Percentiles rank a stretch among this genome's conserved stretches.
Evolutionary conservation across 352 stramenopile genomes (phyloP).

Genomic region (Globisporangium rhizosaccharum): DNA sequence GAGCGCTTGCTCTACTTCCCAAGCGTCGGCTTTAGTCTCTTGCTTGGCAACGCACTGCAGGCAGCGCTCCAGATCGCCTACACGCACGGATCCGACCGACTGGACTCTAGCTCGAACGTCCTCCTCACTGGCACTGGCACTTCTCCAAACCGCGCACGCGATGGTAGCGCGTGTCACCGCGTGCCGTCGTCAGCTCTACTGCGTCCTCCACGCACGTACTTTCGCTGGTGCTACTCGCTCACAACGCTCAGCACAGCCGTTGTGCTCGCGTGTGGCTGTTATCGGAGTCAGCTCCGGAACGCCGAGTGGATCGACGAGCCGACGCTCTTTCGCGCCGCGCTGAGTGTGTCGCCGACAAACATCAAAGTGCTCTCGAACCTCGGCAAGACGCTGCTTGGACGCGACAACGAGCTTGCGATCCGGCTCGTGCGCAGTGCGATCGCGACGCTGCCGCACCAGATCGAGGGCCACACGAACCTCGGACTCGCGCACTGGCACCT

Average conservation of each 20-base stretch:
- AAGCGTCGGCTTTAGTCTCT: conserved; percentile 78
- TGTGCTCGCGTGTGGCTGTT: conserved; percentile 27
- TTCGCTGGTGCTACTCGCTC: conserved; percentile 5
- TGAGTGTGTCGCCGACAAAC: conserved; percentile 55
- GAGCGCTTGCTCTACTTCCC: conserved; percentile 91
- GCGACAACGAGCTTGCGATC: conserved; percentile 30
- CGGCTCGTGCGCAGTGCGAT: conserved; percentile 30
- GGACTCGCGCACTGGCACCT: conserved; percentile 34
- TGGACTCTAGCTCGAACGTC: background rate
- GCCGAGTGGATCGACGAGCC: conserved; percentile 58
- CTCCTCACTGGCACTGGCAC: background rate
- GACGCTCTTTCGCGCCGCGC: conserved; percentile 46
- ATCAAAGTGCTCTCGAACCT: conserved; percentile 76
- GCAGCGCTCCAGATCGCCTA: conserved; percentile 17
- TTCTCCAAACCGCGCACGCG: background rate
- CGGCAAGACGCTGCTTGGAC: conserved; percentile 55
- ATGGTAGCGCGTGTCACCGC: background rate
- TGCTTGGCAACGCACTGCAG: conserved; percentile 39
- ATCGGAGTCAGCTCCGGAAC: conserved; percentile 49
- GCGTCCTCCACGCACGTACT: background rate
- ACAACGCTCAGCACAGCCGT: conserved; percentile 16
- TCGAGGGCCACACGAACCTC: conserved; percentile 54
- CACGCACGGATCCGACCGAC: conserved; percentile 10
- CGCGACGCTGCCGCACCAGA: conserved; percentile 34
- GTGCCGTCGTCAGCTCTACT: background rate